phyloP scores from a whole-genome alignment of 495 filamentous ascomycete species.

The Lentithecium fluviatile region DNA sequence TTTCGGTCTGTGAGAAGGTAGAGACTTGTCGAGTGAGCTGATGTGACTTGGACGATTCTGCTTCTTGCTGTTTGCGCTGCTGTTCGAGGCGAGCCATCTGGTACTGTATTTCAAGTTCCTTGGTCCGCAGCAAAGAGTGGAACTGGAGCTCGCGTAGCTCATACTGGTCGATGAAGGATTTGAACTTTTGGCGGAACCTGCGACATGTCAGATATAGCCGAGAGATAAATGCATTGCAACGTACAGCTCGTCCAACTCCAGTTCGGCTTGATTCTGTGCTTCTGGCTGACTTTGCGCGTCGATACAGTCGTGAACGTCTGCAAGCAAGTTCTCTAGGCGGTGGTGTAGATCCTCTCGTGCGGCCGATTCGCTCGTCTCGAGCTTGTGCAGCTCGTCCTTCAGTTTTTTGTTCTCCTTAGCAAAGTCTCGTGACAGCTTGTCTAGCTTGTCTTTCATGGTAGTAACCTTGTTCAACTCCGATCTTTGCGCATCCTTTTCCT shows the following conservation, averaged over 20 bases:
- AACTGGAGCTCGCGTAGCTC: slow-evolving; percentile 92
- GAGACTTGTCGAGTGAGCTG: slow-evolving; percentile 87
- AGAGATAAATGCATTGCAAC: slow-evolving; percentile 31
- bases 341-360: slow-evolving; percentile 82
- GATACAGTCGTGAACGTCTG: slow-evolving; percentile 77
- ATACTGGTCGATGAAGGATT: slow-evolving; percentile 91
- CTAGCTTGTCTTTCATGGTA: slow-evolving; percentile 86
- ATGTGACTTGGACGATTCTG: slow-evolving; percentile 72
- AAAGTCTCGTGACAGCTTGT: slow-evolving; percentile 88
- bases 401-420: slow-evolving; percentile 96
- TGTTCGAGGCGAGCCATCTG: slow-evolving; percentile 83
- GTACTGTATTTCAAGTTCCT: slow-evolving; percentile 94
- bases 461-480: slow-evolving; percentile 85
- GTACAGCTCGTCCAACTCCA: slow-evolving; percentile 86
- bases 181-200: slow-evolving; percentile 87
- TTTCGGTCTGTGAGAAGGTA: slow-evolving; percentile 94
- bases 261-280: slow-evolving; percentile 52
- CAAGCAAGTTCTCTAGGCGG: slow-evolving; percentile 69
- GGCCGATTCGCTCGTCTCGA: slow-evolving; percentile 77
- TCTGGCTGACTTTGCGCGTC: slow-evolving; percentile 56
- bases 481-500: slow-evolving; percentile 87
- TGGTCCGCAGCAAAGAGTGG: slow-evolving; percentile 81
- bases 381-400: slow-evolving; percentile 90
- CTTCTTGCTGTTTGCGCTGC: slow-evolving; percentile 81
- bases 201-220: background rate